Evolutionary conservation across 2,329 filamentous ascomycete species (phyloP).

Genomic region (Scortechinia acanthostroma): DNA sequence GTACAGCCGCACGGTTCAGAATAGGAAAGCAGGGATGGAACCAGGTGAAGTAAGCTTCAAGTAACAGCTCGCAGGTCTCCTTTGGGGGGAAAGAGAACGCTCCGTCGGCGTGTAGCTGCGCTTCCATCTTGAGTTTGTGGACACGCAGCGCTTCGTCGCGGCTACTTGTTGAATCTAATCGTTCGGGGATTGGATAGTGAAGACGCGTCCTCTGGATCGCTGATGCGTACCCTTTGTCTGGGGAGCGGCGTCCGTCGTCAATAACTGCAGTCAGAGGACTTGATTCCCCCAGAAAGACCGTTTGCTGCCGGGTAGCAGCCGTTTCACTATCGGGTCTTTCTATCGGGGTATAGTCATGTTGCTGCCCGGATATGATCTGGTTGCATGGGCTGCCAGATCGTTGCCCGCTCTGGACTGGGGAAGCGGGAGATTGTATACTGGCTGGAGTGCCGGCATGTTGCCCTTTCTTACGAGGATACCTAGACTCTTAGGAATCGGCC

Average conservation of each 20-base stretch:
- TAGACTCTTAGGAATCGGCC: too few relatives aligned
- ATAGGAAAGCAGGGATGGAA: slow-evolving; percentile 50
- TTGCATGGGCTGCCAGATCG: too few relatives aligned
- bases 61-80: slow-evolving; percentile 28
- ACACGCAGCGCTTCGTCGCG: slow-evolving; percentile 19
- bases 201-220: slow-evolving; percentile 9
- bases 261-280: slow-evolving; percentile 38
- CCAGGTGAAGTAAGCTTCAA: slow-evolving; percentile 44
- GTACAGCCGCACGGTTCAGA: slow-evolving; percentile 34
- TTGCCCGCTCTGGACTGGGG: too few relatives aligned
- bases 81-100: slow-evolving; percentile 34
- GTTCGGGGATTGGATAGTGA: slow-evolving; percentile 20
- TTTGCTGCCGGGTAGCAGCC: slow-evolving; percentile 7
- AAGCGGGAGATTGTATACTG: too few relatives aligned
- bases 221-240: slow-evolving; percentile 8
- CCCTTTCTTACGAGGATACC: too few relatives aligned
- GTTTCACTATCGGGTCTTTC: too few relatives aligned
- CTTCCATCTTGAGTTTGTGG: slow-evolving; percentile 20
- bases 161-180: slow-evolving; percentile 19
- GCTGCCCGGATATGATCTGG: too few relatives aligned
- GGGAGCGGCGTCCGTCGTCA: slow-evolving; percentile 21
- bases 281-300: slow-evolving; percentile 35
- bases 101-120: slow-evolving; percentile 24
- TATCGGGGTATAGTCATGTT: too few relatives aligned
- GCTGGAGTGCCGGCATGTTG: too few relatives aligned